These are phyloP conservation scores for Ettlia oleoabundans DNA, from an alignment of 139 green algal genomes.

Conservation along the genomic window DNA sequence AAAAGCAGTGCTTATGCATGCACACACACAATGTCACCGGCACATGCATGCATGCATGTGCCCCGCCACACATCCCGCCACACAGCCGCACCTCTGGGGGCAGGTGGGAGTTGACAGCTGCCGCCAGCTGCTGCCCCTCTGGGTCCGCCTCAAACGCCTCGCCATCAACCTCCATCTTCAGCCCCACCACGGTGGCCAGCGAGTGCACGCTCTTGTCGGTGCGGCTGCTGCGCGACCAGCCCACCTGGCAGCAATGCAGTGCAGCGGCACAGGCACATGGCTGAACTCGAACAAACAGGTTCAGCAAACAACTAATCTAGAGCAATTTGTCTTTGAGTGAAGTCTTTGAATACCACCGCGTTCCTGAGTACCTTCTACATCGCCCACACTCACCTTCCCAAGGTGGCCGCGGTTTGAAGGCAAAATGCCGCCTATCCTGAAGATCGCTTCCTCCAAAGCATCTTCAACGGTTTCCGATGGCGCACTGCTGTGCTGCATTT, in stretches of 20 bases:
- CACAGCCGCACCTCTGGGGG: conserved; percentile 47
- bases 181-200: conserved; percentile 55
- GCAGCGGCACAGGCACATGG: neutral
- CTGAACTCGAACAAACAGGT: neutral
- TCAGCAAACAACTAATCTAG: neutral
- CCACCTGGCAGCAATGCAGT: conserved; percentile 23
- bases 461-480: conserved; percentile 55
- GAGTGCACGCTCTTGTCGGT: conserved; percentile 84
- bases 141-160: conserved; percentile 48
- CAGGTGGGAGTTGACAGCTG: conserved; percentile 69
- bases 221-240: conserved; percentile 70
- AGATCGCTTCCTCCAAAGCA: conserved; percentile 67
- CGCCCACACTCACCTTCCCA: neutral
- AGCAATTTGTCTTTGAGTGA: neutral
- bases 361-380: neutral
- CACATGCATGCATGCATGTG: neutral
- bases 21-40: neutral
- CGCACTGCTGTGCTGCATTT: conserved; percentile 50
- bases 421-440: conserved; percentile 57
- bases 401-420: conserved; percentile 50
- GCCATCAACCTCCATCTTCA: conserved; percentile 28
- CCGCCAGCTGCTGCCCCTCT: conserved; percentile 50
- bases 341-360: neutral
- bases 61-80: neutral
- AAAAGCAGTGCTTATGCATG: too few species aligned